Base-by-base conservation (phyloP, 768 basidiomycete genomes). In the Suillus clintonianus region DNA sequence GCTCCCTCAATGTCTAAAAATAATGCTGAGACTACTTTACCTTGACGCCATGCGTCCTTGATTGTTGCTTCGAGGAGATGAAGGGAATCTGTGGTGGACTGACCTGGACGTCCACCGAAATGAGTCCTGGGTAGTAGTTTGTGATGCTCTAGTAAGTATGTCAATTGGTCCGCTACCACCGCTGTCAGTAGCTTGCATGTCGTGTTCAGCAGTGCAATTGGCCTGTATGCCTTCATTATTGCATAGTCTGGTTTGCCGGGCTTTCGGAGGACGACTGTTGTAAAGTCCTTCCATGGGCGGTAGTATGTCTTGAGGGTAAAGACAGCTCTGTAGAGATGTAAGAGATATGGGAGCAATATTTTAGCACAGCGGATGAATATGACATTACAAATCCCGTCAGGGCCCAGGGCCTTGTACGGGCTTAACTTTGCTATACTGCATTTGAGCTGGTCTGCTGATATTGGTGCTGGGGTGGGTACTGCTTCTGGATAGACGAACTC, bases 171-270 rank as follows among this genome's bases (percentile, higher is more conserved):
- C 3, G 76, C 69, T 0, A 77, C 58, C 1, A 68, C 59, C 17
- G 69, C 47, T 32, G 69, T 69, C 1, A 76, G 72, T 8, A 76
- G 27, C 59, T 81, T 81, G 0, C 63, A 71, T 0, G 72, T 62
- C 0, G 73, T 75, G 53, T 77, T 67, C 2, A 80, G 67, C 0
- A 82, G 75, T 0, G 72, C 74, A 4, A 83, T 80, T 0, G 81
- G 83, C 0, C 76, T 58, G 57, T 78, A 79, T 0, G 79, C 72
- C 42, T 76, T 77, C 0, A 79, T 59, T 1, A 70, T 36, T 0
- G 67, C 71, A 66, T 84, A 83, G 62, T 73, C 64, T 1, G 73
- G 60, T 37, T 75, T 75, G 0, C 77, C 77, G 0, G 79, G 80
- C 62, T 84, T 82, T 0, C 71, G 60, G 0, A 81, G 65, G 0